phyloP scores from a whole-genome alignment of 345 rosid genomes.

The Balakata baccata region DNA sequence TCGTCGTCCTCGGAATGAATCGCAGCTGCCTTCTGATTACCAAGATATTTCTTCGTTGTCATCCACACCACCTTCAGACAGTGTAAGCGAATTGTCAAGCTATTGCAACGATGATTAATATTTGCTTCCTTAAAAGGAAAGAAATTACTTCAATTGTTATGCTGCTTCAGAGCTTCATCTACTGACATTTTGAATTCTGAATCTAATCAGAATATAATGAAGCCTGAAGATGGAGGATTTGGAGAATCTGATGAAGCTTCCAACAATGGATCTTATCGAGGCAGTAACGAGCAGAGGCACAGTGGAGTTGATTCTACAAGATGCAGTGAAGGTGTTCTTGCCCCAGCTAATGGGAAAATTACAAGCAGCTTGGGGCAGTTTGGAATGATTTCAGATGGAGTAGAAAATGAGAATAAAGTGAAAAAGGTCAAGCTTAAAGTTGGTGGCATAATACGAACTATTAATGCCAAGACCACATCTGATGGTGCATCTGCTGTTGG shows the following conservation, averaged over 20 bases:
- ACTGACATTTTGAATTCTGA: conserved; percentile 19
- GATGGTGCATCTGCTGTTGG: conserved; percentile 36
- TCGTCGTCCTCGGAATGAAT: conserved; percentile 68
- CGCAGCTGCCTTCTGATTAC: conserved; percentile 43
- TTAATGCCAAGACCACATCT: conserved; percentile 28
- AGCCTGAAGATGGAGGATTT: conserved; percentile 47
- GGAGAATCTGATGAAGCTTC: conserved; percentile 74
- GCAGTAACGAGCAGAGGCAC: conserved; percentile 28
- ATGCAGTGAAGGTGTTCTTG: conserved; percentile 34
- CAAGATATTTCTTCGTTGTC: conserved; percentile 59
- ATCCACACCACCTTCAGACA: conserved; percentile 64
- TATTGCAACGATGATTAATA: conserved; percentile 8
- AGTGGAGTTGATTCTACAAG: conserved; percentile 36
- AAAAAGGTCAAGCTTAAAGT: conserved; percentile 33
- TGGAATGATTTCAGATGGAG: conserved; percentile 22
- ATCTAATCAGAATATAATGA: conserved; percentile 43
- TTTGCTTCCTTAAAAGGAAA: conserved; percentile 12
- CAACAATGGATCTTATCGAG: conserved; percentile 52
- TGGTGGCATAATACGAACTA: conserved; percentile 29
- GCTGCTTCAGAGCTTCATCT: conserved; percentile 21
- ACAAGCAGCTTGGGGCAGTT: conserved; percentile 13
- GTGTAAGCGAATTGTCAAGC: conserved; percentile 35
- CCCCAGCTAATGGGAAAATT: conserved; percentile 32
- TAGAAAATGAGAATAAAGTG: conserved; percentile 26
- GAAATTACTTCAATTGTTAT: conserved; percentile 11